Evolutionary conservation across 1,139 yeast species (phyloP).

Genomic region (Candida glucosophila): DNA sequence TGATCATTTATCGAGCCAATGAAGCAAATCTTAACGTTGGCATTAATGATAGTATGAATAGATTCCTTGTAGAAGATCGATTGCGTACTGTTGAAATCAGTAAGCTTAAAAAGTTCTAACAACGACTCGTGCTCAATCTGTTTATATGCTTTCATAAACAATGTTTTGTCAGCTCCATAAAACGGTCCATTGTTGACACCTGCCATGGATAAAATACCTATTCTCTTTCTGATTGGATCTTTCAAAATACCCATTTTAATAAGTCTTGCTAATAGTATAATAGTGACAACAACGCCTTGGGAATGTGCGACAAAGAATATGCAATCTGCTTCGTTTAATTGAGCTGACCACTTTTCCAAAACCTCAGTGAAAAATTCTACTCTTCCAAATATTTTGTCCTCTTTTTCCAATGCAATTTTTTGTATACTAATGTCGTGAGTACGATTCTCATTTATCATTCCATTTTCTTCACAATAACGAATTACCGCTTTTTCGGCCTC

Average conservation of each 20-base stretch:
- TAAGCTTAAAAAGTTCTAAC: conserved; percentile 80
- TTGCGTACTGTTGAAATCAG: conserved; percentile 63
- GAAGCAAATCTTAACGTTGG: conserved; percentile 69
- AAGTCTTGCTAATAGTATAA: conserved; percentile 64
- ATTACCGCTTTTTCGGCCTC: conserved; percentile 77
- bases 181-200: conserved; percentile 93
- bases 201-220: conserved; percentile 88
- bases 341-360: conserved; percentile 61
- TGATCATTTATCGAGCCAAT: conserved; percentile 90
- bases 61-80: conserved; percentile 65
- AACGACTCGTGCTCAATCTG: conserved; percentile 84
- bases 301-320: conserved; percentile 89
- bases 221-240: conserved; percentile 37
- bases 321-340: conserved; percentile 70
- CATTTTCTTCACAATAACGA: conserved; percentile 60
- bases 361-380: conserved; percentile 74
- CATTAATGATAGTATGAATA: conserved; percentile 52
- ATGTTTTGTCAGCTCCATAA: conserved; percentile 76
- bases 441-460: conserved; percentile 29
- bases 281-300: conserved; percentile 91
- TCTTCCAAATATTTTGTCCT: conserved; percentile 80
- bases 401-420: conserved; percentile 87
- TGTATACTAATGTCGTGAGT: conserved; percentile 54
- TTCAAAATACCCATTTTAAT: conserved; percentile 62
- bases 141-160: conserved; percentile 80